Evolutionary conservation across 805 yeast genomes (phyloP), one percentile per base, ranked within the genome.

Genomic region (Tetrapisispora namnaoensis): DNA sequence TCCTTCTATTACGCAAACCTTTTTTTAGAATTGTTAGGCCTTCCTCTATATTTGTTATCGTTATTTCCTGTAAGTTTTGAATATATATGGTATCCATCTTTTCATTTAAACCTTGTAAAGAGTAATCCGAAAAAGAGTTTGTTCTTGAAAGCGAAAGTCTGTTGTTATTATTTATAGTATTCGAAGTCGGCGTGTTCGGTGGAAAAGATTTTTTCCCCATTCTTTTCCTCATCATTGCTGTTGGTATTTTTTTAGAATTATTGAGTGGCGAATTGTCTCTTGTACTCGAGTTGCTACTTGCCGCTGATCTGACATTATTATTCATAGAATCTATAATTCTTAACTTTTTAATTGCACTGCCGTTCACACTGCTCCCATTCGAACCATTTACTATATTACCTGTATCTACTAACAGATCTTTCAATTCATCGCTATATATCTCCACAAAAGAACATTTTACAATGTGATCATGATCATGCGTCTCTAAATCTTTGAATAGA

Each of bases 391-490:
- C 32, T 7, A 8, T 28, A 28, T 28, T 8, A 28, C 16, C 4
- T 37, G 39, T 48, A 37, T 57, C 58, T 22, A 71, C 70, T 45
- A 89, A 67, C 46, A 88, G 71, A 60, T 89, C 96, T 43, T 77
- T 73, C 44, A 89, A 70, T 56, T 87, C 95, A 62, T 89, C 97
- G 57, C 88, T 87, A 68, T 89, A 89, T 18, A 89, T 69, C 61
- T 89, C 97, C 48, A 88, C 74, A 62, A 83, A 89, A 0, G 95
- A 84, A 52, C 88, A 77, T 60, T 82, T 83, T 21, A 85, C 87
- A 34, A 84, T 61, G 59, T 74, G 79, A 59, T 84, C 95, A 22
- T 56, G 58, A 2, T 63, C 59, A 34, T 63, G 65, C 17, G 50
- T 45, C 35, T 63, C 65, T 46, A 86, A 61, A 3, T 67, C 69